Base-by-base conservation (phyloP, 352 stramenopile genomes). In the Globisporangium barbulae region DNA sequence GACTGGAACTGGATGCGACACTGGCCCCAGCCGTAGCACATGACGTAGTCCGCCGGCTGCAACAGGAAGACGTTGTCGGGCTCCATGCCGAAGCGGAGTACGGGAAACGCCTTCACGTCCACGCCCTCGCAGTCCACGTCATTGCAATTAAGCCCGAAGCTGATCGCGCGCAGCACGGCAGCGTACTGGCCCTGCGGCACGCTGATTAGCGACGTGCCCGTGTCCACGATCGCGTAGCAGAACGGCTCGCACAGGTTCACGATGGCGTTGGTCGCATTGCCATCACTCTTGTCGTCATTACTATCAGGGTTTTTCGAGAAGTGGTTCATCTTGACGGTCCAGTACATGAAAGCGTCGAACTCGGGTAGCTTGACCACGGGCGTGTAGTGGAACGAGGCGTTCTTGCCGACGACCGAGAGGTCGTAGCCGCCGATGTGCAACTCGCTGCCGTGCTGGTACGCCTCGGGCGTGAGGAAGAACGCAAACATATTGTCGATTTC, bases 191-290 rank as follows among this genome's bases (percentile, higher is more conserved):
- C 70, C 25, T 88, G 69, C n/a, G 89, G 89, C 2, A 95, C 72
- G 44, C 82, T 92, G 60, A 97, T 90, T 45, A 94, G 70, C 21
- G 89, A 97, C 35, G 89, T 97, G 33, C 89, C 89, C 31, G 87
- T 95, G 75, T 97, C 88, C 19, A 94, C 85, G 63, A 97, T 97
- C 28, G 87, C 87, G 53, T 89, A 94, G 74, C 87, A 96, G 56
- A 90, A 92, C 19, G 77, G 77, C n/a, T 66, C 56, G 65, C 89
- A 96, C 45, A 93, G 62, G 61, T 93, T 92, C 28, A 53, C 48
- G 5, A 15, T 53, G 2, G 37, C 37, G 15, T 53, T n/a, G 30
- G 65, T 64, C 22, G 19, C 1, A 41, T 59, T 33, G 41, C 21
- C 31, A 55, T 50, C 35, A 30, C 44, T 47, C 10, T 28, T 45